These are phyloP conservation scores for Coprinellus micaceus DNA, from an alignment of 768 basidiomycete species.

Conservation along the genomic window DNA sequence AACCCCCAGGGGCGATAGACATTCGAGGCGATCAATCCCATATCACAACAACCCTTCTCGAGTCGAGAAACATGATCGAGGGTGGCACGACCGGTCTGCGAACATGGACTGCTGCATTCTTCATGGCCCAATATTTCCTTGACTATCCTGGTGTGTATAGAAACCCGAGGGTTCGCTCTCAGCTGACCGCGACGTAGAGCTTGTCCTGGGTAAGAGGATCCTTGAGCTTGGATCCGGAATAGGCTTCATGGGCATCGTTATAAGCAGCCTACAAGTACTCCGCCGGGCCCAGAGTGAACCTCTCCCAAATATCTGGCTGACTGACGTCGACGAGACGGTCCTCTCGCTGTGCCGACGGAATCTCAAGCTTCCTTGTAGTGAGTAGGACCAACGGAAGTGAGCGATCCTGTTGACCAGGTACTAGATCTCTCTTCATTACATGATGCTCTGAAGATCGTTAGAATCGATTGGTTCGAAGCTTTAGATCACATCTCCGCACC, in stretches of 20 bases:
- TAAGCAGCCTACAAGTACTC: conserved; percentile 52
- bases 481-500: conserved; percentile 28
- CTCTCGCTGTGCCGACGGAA: conserved; percentile 60
- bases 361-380: conserved; percentile 63
- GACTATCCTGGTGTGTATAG: conserved; percentile 45
- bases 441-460: conserved; percentile 37
- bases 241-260: conserved; percentile 69
- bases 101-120: conserved; percentile 74
- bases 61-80: conserved; percentile 73
- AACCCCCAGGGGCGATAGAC: conserved; percentile 2
- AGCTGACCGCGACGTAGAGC: conserved; percentile 32
- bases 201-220: conserved; percentile 43
- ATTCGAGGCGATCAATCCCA: conserved; percentile 17
- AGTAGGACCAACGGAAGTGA: conserved; percentile 33
- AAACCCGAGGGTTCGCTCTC: background rate
- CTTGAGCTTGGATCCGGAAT: conserved; percentile 75
- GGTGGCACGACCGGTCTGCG: conserved; percentile 75
- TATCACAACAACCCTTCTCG: conserved; percentile 56
- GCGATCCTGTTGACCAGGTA: conserved; percentile 13
- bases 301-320: conserved; percentile 30
- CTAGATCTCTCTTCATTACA: conserved; percentile 58
- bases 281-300: background rate
- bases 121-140: conserved; percentile 60
- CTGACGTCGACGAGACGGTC: conserved; percentile 64
- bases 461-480: conserved; percentile 68